phyloP scores from a whole-genome alignment of 805 yeast genomes.

The Yamadazyma laniorum region DNA sequence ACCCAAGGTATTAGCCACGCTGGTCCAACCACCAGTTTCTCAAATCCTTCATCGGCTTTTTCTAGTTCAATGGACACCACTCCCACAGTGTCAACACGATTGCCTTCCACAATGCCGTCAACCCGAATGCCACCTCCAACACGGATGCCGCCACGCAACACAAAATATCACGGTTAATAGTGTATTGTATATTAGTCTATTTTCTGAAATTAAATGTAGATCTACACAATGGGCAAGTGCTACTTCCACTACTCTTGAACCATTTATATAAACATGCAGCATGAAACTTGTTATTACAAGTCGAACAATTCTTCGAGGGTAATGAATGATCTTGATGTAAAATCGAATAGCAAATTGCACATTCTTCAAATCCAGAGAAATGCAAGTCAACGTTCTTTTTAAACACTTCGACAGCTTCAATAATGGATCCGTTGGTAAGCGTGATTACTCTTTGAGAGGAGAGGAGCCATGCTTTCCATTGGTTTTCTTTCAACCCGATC shows the following conservation, averaged over 20 bases:
- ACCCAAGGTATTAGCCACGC: too few relatives aligned
- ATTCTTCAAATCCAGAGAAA: constrained; percentile 92
- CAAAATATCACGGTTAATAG: too few relatives aligned
- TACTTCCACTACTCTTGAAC: constrained; percentile 92
- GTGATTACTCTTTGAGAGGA: constrained; percentile 84
- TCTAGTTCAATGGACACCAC: too few relatives aligned
- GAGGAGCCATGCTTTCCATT: constrained; percentile 93
- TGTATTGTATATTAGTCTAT: background rate
- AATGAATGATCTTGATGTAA: constrained; percentile 86
- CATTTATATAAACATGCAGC: constrained; percentile 94
- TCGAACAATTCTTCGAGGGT: constrained; percentile 84
- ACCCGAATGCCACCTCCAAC: constrained; percentile 16
- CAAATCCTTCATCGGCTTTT: too few relatives aligned
- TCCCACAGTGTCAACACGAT: constrained; percentile 18
- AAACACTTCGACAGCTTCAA: constrained; percentile 66
- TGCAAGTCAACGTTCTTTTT: constrained; percentile 76
- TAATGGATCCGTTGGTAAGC: constrained; percentile 67
- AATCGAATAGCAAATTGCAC: constrained; percentile 95
- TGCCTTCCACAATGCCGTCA: constrained; percentile 18
- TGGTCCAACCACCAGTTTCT: too few relatives aligned
- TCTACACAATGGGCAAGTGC: constrained; percentile 95
- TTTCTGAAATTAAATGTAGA: constrained; percentile 50
- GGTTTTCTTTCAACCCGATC: constrained; percentile 85
- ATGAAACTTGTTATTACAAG: constrained; percentile 93
- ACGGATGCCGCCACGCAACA: background rate